These are phyloP conservation scores for Glutinoglossum americanum DNA, from an alignment of 495 filamentous ascomycete genomes.

Conservation along the genomic window DNA sequence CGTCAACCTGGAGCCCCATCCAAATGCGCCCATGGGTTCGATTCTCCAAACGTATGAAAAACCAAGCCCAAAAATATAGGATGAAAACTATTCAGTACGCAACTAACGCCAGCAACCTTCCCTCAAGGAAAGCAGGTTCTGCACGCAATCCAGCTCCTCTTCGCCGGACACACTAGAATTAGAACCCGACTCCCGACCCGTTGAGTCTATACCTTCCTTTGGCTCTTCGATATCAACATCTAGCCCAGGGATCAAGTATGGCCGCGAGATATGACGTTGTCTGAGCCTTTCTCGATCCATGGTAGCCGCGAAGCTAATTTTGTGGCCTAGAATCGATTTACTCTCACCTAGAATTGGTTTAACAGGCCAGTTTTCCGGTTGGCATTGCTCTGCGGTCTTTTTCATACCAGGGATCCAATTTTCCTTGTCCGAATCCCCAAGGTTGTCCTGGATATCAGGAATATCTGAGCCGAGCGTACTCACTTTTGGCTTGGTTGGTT, in stretches of 20 bases:
- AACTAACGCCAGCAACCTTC: conserved; percentile 36
- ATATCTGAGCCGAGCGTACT: background rate
- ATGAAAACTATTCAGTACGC: background rate
- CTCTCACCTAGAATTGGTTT: background rate
- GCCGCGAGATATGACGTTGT: background rate
- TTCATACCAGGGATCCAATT: conserved; percentile 46
- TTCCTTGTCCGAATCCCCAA: conserved; percentile 77
- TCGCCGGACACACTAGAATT: conserved; percentile 36
- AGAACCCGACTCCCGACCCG: conserved; percentile 8
- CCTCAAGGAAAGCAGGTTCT: conserved; percentile 53
- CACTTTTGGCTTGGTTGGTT: conserved; percentile 6
- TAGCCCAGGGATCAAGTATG: background rate
- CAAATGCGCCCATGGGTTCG: background rate
- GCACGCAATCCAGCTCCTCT: conserved; percentile 52
- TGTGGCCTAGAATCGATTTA: background rate
- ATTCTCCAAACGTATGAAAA: background rate
- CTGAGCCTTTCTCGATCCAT: background rate
- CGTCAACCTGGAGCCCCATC: background rate
- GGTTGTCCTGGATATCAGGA: conserved; percentile 10
- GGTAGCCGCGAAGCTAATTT: background rate
- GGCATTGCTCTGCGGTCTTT: conserved; percentile 5
- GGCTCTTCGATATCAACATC: conserved; percentile 5
- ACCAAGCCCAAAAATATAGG: background rate
- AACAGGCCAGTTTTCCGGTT: background rate
- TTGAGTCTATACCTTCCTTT: conserved; percentile 30